These are phyloP conservation scores for Pseudocercospora eumusae DNA, from an alignment of 2,329 filamentous ascomycete species.

Conservation along the genomic window DNA sequence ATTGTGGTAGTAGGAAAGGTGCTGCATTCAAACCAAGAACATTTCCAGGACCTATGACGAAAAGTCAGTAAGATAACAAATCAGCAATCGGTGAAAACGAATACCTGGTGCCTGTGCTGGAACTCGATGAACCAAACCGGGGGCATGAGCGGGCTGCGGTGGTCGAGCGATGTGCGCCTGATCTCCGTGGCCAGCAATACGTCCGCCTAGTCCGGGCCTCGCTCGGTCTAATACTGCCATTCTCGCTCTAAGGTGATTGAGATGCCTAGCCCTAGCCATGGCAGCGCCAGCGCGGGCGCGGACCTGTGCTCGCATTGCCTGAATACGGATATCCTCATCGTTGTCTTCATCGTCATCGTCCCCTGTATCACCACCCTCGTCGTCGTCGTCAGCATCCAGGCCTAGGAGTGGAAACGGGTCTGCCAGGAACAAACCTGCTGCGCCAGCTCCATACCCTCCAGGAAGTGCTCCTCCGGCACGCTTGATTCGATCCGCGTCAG, in stretches of 20 bases:
- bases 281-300: not conserved
- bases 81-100: not conserved
- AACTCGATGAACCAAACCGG: conserved; percentile 13
- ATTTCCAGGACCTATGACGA: not conserved
- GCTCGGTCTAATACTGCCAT: not conserved
- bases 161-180: conserved; percentile 18
- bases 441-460: conserved; percentile 4
- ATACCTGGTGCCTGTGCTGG: conserved; percentile 12
- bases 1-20: not conserved
- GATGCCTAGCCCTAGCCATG: not conserved
- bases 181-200: conserved; percentile 13
- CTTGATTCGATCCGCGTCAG: conserved; percentile 21
- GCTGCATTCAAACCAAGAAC: not conserved
- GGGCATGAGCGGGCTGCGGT: conserved; percentile 14
- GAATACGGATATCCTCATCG: not conserved
- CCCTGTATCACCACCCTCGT: conserved; percentile 8
- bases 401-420: not conserved
- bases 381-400: conserved; percentile 22
- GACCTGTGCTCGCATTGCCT: not conserved
- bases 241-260: not conserved
- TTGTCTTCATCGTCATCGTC: not conserved
- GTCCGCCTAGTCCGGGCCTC: conserved; percentile 16
- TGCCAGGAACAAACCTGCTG: conserved; percentile 2
- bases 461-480: conserved; percentile 13
- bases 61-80: not conserved